phyloP scores from a whole-genome alignment of 176 grass and related monocot genomes.

The Coix lacrymajobi region DNA sequence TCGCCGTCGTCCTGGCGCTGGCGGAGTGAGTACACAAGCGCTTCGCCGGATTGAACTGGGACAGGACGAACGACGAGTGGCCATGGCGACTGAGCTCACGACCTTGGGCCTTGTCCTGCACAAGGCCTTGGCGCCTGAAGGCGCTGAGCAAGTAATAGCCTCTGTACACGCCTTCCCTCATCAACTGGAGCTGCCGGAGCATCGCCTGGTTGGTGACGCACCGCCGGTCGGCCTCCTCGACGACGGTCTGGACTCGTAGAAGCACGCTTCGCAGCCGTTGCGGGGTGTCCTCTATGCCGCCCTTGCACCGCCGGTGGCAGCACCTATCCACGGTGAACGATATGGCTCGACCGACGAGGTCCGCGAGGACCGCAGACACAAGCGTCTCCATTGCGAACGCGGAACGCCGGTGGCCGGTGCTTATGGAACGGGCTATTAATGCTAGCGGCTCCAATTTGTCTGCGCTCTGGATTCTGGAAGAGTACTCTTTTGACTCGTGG shows the following conservation, averaged over 20 bases:
- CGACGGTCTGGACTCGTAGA: not conserved
- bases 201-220: slow-evolving; percentile 2
- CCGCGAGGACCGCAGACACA: not conserved
- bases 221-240: not conserved
- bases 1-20: not conserved
- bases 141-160: slow-evolving; percentile 12
- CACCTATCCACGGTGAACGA: slow-evolving; percentile 5
- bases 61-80: not conserved
- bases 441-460: no score
- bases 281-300: not conserved
- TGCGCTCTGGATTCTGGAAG: no score
- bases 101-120: not conserved
- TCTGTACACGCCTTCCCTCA: not conserved
- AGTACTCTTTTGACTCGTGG: no score
- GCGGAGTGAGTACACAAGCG: not conserved
- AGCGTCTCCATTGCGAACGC: not conserved
- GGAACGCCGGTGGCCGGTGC: no score
- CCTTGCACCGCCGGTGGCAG: not conserved
- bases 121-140: not conserved
- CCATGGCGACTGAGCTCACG: not conserved
- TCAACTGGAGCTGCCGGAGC: slow-evolving; percentile 9
- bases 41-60: not conserved
- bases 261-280: not conserved
- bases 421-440: not conserved
- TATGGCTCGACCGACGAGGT: slow-evolving; percentile 24